Conservation (phyloP, 768 basidiomycete genomes). For the Phylloporus scabripes region DNA sequence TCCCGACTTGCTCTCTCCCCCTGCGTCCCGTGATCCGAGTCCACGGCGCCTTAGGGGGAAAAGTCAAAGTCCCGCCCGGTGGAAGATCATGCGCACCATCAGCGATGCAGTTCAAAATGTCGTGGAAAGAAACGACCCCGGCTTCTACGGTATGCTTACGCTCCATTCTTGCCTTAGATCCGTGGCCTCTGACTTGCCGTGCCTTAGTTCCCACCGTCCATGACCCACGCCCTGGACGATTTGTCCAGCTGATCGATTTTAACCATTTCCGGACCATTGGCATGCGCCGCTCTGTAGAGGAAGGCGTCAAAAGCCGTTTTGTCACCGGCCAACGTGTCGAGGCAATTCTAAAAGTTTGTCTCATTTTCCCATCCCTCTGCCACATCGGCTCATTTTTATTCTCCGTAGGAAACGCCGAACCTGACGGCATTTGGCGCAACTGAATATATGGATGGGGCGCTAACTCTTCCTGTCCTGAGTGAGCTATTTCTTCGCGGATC, state of each 20-base stretch:
- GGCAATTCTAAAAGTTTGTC: conserved; percentile 65
- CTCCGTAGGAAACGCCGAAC: conserved; percentile 77
- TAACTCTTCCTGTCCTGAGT: conserved; percentile 78
- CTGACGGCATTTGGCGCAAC: conserved; percentile 88
- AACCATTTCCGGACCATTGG: conserved; percentile 97
- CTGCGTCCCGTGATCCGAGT: conserved; percentile 78
- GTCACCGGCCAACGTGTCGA: conserved; percentile 87
- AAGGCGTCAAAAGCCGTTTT: conserved; percentile 84
- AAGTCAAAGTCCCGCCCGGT: conserved; percentile 77
- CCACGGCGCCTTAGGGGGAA: conserved; percentile 69
- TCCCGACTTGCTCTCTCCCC: conserved; percentile 70
- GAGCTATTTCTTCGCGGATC: conserved; percentile 87
- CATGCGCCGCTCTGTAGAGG: conserved; percentile 87
- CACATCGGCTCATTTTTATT: conserved; percentile 1
- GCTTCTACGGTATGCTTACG: conserved; percentile 59
- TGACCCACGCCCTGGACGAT: conserved; percentile 72
- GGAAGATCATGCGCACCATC: conserved; percentile 77
- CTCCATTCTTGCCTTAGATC: background rate
- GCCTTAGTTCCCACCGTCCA: conserved; percentile 57
- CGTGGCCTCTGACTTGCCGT: conserved; percentile 1
- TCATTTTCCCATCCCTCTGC: conserved; percentile 1
- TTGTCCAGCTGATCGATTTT: conserved; percentile 85
- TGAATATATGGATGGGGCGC: conserved; percentile 95
- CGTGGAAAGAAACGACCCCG: conserved; percentile 56
- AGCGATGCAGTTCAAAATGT: conserved; percentile 72